These are phyloP conservation scores for Scutellaria galericulata DNA, from an alignment of 257 asterid genomes.

Conservation along the genomic window DNA sequence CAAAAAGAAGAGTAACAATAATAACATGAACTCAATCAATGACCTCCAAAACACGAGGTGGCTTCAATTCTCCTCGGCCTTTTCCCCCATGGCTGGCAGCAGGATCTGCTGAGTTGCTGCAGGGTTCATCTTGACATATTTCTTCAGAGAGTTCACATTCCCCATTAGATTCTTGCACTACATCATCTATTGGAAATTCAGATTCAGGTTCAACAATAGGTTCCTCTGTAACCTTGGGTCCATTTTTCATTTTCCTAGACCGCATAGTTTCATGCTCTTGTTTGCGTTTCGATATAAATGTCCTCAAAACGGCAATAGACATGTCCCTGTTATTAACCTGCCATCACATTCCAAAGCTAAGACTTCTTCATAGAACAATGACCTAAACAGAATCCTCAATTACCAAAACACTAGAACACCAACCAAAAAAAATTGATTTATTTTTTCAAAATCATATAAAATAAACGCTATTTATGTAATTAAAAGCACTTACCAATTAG, in stretches of 20 bases:
- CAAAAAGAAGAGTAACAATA: background rate
- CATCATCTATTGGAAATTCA: constrained; percentile 30
- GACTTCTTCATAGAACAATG: background rate
- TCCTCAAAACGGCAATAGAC: constrained; percentile 94
- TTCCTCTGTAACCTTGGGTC: constrained; percentile 48
- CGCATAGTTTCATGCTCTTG: constrained; percentile 69
- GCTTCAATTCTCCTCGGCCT: constrained; percentile 59
- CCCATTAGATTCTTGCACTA: constrained; percentile 43
- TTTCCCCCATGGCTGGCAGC: constrained; percentile 47
- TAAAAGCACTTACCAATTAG: background rate
- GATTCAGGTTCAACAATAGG: constrained; percentile 40
- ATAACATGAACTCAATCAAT: constrained; percentile 30
- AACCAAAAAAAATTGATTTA: background rate
- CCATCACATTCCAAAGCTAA: constrained; percentile 35
- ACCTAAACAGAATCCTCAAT: constrained; percentile 1
- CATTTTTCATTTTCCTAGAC: constrained; percentile 52
- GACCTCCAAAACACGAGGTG: constrained; percentile 91
- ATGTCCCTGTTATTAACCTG: constrained; percentile 97
- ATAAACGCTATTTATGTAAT: no score
- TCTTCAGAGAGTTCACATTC: constrained; percentile 47
- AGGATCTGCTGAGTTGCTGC: constrained; percentile 46
- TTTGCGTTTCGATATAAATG: constrained; percentile 65
- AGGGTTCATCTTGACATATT: constrained; percentile 45
- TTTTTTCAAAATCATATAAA: background rate
- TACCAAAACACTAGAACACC: constrained; percentile 19